phyloP scores from a whole-genome alignment of 202 grass and related monocot genomes.

The Digitaria exilis region DNA sequence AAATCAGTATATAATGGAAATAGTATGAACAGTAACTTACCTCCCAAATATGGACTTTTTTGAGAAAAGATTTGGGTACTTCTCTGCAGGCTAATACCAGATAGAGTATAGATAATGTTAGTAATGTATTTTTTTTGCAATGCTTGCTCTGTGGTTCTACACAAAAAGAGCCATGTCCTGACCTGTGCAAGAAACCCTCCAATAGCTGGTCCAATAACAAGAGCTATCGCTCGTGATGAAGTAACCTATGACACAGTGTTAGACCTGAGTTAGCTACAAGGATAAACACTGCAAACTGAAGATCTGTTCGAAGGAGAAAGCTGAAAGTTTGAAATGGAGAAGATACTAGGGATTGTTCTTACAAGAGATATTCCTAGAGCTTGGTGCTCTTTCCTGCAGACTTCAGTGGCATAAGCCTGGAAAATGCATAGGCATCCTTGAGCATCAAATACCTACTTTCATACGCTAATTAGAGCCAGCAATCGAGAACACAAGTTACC shows the following conservation, averaged over 20 bases:
- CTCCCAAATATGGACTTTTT: slow-evolving; percentile 62
- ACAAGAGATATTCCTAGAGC: slow-evolving; percentile 75
- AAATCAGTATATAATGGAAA: not conserved
- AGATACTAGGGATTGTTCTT: slow-evolving; percentile 5
- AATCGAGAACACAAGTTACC: slow-evolving; percentile 35
- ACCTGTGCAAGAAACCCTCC: slow-evolving; percentile 83
- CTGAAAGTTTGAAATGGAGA: not conserved
- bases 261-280: slow-evolving; percentile 20
- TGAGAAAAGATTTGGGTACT: slow-evolving; percentile 57
- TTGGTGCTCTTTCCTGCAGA: slow-evolving; percentile 70
- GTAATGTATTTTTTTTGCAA: not conserved
- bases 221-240: slow-evolving; percentile 55
- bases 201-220: slow-evolving; percentile 68
- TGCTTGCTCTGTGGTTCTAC: not conserved
- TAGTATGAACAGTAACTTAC: slow-evolving; percentile 19
- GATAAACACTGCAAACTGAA: not conserved
- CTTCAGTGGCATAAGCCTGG: slow-evolving; percentile 75
- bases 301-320: not conserved
- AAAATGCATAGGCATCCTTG: slow-evolving; percentile 17
- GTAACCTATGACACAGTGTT: slow-evolving; percentile 50
- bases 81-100: slow-evolving; percentile 59
- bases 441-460: not conserved
- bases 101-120: slow-evolving; percentile 37
- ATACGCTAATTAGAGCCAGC: not conserved
- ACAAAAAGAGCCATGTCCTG: not conserved